Percentiles rank a stretch among this genome's conserved stretches.
Conservation (phyloP, 225 moss, liverwort and hornwort species). For the Marchantia paleacea region DNA sequence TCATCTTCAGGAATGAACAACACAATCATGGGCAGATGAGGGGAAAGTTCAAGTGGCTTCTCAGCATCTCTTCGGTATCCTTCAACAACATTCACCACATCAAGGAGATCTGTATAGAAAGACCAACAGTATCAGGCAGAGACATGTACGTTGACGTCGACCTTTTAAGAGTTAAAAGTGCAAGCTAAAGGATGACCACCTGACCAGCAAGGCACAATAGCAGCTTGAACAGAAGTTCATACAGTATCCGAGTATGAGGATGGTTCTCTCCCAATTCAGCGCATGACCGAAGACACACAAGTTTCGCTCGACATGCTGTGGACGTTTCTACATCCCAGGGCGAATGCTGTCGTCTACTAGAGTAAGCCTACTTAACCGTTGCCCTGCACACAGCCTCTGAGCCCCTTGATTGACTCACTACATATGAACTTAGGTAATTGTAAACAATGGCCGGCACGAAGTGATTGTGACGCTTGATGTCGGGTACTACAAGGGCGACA, state of each 20-base stretch:
- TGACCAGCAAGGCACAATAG: background rate
- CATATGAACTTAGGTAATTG: too few relatives aligned
- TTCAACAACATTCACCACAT: slow-evolving; percentile 1
- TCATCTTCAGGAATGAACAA: background rate
- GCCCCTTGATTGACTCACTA: background rate
- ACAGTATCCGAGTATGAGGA: slow-evolving; percentile 31
- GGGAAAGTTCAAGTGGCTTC: background rate
- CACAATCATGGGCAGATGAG: slow-evolving; percentile 6
- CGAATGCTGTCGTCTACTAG: slow-evolving; percentile 34
- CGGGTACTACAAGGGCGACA: slow-evolving; percentile 12
- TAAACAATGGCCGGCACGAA: too few relatives aligned
- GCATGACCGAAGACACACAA: slow-evolving; percentile 21
- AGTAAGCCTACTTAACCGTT: slow-evolving; percentile 25
- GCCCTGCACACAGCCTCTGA: slow-evolving; percentile 7
- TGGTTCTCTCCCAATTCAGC: slow-evolving; percentile 5
- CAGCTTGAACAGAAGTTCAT: slow-evolving; percentile 29
- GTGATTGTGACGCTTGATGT: slow-evolving; percentile 8
- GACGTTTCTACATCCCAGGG: slow-evolving; percentile 22
- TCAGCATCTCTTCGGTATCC: background rate
- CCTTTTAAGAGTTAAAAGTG: background rate
- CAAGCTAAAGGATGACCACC: background rate
- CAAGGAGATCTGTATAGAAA: background rate
- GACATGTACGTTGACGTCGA: background rate
- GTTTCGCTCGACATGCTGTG: slow-evolving; percentile 33
- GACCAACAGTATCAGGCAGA: background rate